Base-by-base conservation (phyloP, 768 basidiomycete species). In the Floccularia luteovirens region DNA sequence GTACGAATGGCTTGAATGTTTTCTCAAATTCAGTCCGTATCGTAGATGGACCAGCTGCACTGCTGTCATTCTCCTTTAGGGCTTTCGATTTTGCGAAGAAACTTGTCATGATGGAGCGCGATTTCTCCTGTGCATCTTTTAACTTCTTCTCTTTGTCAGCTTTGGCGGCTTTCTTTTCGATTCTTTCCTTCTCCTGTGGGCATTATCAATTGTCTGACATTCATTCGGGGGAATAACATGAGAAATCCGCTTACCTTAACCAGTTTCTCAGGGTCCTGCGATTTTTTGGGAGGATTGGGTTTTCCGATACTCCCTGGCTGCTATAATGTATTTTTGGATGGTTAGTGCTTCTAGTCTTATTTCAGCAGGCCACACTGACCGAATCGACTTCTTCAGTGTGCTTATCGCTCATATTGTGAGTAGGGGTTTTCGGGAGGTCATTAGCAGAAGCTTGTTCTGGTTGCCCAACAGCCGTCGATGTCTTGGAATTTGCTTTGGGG, bases 1-100 rank as follows among this genome's bases (percentile, higher is more conserved):
- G 48, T 3, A 75, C 67, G 55, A 90, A 94, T 1, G 89, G 81
- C 49, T 75, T 81, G 66, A 96, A 96, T 1, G 69, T 67, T 49
- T 64, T 75, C 39, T 82, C 72, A 49, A 89, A 94, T 33, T 91
- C 84, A 12, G 74, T 74, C 21, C 67, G 64, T 2, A 57, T 47
- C 22, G 52, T 55, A 4, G 66, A 67, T 33, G 75, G 55, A 31
- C 59, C 63, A 13, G 60, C 60, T 38, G 57, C 56, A 6, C 60
- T 53, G 24, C 52, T 50, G 1, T 55, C 49, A 11, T 51, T 50
- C 32, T 58, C 57, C 16, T 47, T 45, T 28, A 46, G 51, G 30
- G 50, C 51, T 48, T 75, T 77, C 6, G 74, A 56, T 53, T 86
- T 88, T 22, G 72, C 67, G 56, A 92, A 89, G 64, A 90, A 92